phyloP scores from a whole-genome alignment of 371 early-diverging fungal species.

The Rhizopus microsporus region DNA sequence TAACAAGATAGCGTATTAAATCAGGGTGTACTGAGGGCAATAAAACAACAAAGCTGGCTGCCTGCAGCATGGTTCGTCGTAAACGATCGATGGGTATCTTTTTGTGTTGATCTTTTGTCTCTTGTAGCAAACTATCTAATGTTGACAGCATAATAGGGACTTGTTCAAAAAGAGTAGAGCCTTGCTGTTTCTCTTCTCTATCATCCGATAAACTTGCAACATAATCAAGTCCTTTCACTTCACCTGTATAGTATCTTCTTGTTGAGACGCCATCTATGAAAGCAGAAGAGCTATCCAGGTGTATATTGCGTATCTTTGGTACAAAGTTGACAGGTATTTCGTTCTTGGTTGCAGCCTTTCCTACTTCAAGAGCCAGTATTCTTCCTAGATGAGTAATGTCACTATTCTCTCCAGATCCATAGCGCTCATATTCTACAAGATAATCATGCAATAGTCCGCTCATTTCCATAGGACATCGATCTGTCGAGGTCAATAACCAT shows the following conservation, averaged over 20 bases:
- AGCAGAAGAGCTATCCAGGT: conserved; percentile 58
- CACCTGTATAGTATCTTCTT: conserved; percentile 58
- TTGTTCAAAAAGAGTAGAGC: conserved; percentile 33
- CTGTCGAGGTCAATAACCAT: conserved; percentile 67
- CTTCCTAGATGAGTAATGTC: conserved; percentile 70
- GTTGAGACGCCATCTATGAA: conserved; percentile 64
- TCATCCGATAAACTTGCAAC: conserved; percentile 18
- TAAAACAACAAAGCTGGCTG: conserved; percentile 20
- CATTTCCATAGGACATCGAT: conserved; percentile 58
- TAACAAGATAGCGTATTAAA: conserved; percentile 76
- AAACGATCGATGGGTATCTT: conserved; percentile 51
- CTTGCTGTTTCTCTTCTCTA: conserved; percentile 14
- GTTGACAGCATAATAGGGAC: conserved; percentile 41
- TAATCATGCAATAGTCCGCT: conserved; percentile 70
- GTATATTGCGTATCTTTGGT: conserved; percentile 46
- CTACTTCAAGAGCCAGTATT: conserved; percentile 73
- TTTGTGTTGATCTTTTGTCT: conserved; percentile 40
- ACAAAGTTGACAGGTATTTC: conserved; percentile 47
- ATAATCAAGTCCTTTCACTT: conserved; percentile 58
- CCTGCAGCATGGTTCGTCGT: conserved; percentile 43
- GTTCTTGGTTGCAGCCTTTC: conserved; percentile 52
- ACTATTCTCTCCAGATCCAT: conserved; percentile 46
- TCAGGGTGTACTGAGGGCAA: conserved; percentile 62
- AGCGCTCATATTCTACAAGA: conserved; percentile 58
- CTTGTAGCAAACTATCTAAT: conserved; percentile 37